These are phyloP conservation scores for Ilyonectria destructans DNA, from an alignment of 2,329 filamentous ascomycete genomes.

Conservation along the genomic window DNA sequence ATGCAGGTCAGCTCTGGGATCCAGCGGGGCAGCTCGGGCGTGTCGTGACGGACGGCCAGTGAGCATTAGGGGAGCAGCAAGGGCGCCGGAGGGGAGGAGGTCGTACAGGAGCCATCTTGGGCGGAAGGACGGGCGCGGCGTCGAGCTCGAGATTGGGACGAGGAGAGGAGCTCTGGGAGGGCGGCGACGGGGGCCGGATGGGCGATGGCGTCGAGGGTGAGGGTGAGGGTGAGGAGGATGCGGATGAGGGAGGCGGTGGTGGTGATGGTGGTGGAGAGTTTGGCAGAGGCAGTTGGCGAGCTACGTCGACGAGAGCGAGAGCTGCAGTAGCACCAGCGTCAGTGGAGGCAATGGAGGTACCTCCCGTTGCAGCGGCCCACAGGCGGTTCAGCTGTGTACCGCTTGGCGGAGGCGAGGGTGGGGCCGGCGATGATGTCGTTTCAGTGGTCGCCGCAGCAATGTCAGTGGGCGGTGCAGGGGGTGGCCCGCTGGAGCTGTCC, in stretches of 20 bases:
- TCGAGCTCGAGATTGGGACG: conserved; percentile 44
- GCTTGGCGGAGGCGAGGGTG: conserved; percentile 38
- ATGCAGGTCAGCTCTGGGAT: conserved; percentile 38
- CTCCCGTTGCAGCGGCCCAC: conserved; percentile 17
- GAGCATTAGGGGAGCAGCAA: conserved; percentile 27
- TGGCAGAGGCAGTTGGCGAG: conserved; percentile 59
- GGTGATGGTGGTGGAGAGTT: conserved; percentile 60
- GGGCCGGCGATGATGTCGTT: conserved; percentile 55
- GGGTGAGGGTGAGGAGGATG: conserved; percentile 52
- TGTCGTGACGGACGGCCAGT: conserved; percentile 37
- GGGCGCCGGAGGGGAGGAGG: conserved; percentile 37
- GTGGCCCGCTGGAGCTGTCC: conserved; percentile 42
- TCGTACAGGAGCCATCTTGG: conserved; percentile 72
- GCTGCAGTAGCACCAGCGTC: conserved; percentile 40
- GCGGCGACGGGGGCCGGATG: conserved; percentile 52
- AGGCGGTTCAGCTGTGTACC: conserved; percentile 21
- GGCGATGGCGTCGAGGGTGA: conserved; percentile 52
- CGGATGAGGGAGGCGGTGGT: conserved; percentile 52
- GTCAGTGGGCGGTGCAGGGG: conserved; percentile 42
- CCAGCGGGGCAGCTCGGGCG: conserved; percentile 28
- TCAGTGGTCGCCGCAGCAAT: conserved; percentile 41
- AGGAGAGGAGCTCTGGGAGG: conserved; percentile 46
- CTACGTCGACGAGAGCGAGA: conserved; percentile 53
- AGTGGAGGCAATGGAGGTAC: conserved; percentile 14
- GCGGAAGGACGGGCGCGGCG: conserved; percentile 51